Evolutionary conservation across 306 rosid species (phyloP), one percentile per base, ranked within the genome.

Genomic region (Rubus idaeus): DNA sequence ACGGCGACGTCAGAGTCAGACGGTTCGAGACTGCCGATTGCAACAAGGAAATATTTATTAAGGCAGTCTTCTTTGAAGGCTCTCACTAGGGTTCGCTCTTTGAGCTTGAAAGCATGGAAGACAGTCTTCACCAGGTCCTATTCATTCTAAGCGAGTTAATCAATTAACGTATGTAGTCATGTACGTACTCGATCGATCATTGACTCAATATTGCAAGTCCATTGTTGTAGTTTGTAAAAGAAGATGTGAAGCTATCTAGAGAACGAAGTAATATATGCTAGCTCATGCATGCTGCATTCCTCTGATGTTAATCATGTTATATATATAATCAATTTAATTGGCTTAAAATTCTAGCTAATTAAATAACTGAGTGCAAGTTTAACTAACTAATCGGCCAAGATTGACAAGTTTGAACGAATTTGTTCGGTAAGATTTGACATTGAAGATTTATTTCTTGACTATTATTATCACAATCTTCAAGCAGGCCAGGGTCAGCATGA

Each of bases 71-170:
- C 86, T 80, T 76, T 89, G 5, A 64, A 37, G 67, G 71, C 92
- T 70, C 86, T 91, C 68, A 88, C 80, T 13, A 89, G 41, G 88
- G 87, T 90, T 81, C 79, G 90, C 16, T 91, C 98, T 70, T 75
- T 93, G 4, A 91, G 91, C 76, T 79, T 82, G 83, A 91, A 90
- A 79, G 94, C 98, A 8, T 88, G 84, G 95, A 91, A 88, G 67
- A 90, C 84, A 62, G 83, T 89, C 37, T 88, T 93, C 76, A 49
- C 86, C 18, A 87, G 92, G 86, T 86, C 96, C 2, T 63, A 76
- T 50, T 91, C 97, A 68, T 87, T 91, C 79, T 91, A 17, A 16
- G 17, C 47, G 2, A 30, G 44, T 63, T 5, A 2, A 57, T 55
- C 56, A 51, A 51, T 51, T 51, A 3, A 51, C 58, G 18, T 52